Evolutionary conservation across 257 asterid genomes (phyloP).

Genomic region (Salvia miltiorrhiza): DNA sequence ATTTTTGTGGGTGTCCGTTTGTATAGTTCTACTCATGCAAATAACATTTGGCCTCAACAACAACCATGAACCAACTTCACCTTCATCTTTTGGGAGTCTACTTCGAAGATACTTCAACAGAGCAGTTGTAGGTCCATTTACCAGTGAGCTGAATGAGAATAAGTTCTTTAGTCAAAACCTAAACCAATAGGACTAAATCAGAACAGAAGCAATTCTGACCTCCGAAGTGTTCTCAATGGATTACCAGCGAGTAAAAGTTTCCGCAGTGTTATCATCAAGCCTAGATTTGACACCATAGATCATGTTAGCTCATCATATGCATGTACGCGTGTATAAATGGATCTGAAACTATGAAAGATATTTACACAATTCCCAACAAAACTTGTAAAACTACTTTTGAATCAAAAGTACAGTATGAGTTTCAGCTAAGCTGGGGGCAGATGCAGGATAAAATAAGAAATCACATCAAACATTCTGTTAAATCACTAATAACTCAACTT

Average conservation of each 20-base stretch:
- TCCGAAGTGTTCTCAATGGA: constrained; percentile 87
- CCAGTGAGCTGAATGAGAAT: constrained; percentile 67
- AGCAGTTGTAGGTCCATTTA: constrained; percentile 85
- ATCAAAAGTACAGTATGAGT: not conserved
- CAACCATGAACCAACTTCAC: constrained; percentile 36
- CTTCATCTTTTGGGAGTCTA: constrained; percentile 88
- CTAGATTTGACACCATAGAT: constrained; percentile 37
- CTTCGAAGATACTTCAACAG: constrained; percentile 78
- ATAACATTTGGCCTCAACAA: constrained; percentile 15
- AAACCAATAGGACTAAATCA: constrained; percentile 13
- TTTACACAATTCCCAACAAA: not conserved
- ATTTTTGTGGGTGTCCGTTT: not conserved
- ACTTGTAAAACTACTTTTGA: not conserved
- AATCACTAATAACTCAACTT: not conserved
- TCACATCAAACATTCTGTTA: constrained; percentile 3
- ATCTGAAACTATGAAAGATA: not conserved
- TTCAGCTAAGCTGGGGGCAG: constrained; percentile 2
- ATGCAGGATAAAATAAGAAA: not conserved
- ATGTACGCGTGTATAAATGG: not conserved
- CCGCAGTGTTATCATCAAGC: constrained; percentile 87
- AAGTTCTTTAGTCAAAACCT: constrained; percentile 14
- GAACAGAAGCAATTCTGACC: constrained; percentile 43
- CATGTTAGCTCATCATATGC: constrained; percentile 26
- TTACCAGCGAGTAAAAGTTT: constrained; percentile 89
- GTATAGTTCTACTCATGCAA: not conserved